A percentile compares a stretch with the other conserved stretches of the same genome.
Evolutionary conservation across 768 basidiomycete species (phyloP).

Genomic region (Kwoniella newhampshirensis): DNA sequence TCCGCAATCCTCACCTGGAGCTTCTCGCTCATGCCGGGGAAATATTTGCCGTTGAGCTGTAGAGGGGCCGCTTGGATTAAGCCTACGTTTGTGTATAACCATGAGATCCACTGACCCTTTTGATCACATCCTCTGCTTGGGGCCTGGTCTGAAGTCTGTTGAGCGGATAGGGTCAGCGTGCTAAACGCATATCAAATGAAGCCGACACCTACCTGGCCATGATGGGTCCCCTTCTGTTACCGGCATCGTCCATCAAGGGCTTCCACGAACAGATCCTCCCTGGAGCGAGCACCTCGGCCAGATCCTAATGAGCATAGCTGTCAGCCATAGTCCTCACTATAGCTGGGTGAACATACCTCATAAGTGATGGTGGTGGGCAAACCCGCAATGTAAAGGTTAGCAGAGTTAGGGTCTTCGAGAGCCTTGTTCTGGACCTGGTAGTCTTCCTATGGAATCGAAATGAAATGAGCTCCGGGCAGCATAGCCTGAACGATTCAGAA

Average conservation of each 20-base stretch:
- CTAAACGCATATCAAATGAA: neutral
- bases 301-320: slow-evolving; percentile 5
- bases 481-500: neutral
- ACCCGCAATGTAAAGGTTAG: slow-evolving; percentile 40
- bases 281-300: slow-evolving; percentile 11
- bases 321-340: neutral
- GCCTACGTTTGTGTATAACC: neutral
- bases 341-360: slow-evolving; percentile 22
- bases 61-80: neutral
- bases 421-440: slow-evolving; percentile 38
- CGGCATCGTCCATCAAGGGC: slow-evolving; percentile 27
- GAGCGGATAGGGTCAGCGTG: neutral
- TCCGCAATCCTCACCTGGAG: slow-evolving; percentile 40
- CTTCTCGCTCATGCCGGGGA: slow-evolving; percentile 21
- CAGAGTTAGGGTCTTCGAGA: slow-evolving; percentile 34
- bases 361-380: slow-evolving; percentile 22
- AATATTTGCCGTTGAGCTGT: slow-evolving; percentile 32
- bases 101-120: slow-evolving; percentile 23
- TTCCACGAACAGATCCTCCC: slow-evolving; percentile 31
- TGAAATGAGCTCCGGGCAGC: slow-evolving; percentile 2
- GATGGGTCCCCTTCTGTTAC: slow-evolving; percentile 30
- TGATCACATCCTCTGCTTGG: slow-evolving; percentile 36
- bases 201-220: slow-evolving; percentile 27
- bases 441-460: slow-evolving; percentile 28
- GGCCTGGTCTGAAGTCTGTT: slow-evolving; percentile 29